A percentile compares a stretch with the other conserved stretches of the same genome.
Evolutionary conservation across 768 basidiomycete species (phyloP).

Genomic region (Mycena rosella): DNA sequence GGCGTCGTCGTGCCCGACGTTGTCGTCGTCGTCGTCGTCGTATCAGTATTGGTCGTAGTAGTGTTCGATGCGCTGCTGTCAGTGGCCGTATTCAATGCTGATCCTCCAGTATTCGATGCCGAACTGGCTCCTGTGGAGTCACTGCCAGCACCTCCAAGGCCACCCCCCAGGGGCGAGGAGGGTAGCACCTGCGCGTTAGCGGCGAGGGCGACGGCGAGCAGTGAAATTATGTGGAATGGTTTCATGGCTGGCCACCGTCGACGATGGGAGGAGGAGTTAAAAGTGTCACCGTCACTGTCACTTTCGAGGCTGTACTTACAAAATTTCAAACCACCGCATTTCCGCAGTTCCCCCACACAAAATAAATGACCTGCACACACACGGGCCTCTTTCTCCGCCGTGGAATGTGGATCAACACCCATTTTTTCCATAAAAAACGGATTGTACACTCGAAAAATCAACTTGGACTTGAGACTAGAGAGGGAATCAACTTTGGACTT

Average conservation of each 20-base stretch:
- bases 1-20: slow-evolving; percentile 30
- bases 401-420: too few species aligned
- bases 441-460: too few species aligned
- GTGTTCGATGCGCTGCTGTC: neutral
- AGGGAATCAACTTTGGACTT: too few species aligned
- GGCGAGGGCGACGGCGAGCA: slow-evolving; percentile 21
- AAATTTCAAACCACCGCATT: slow-evolving; percentile 13
- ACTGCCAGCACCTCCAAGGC: neutral
- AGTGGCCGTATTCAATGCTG: slow-evolving; percentile 28
- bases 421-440: too few species aligned
- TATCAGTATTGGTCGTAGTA: slow-evolving; percentile 24
- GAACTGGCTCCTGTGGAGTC: neutral
- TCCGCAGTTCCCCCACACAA: too few species aligned
- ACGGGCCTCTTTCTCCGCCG: too few species aligned
- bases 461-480: too few species aligned
- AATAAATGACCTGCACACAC: too few species aligned
- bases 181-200: slow-evolving; percentile 15
- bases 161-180: too few species aligned
- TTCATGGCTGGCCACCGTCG: slow-evolving; percentile 7
- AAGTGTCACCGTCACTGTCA: neutral
- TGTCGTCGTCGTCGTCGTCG: slow-evolving; percentile 18
- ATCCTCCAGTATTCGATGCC: neutral
- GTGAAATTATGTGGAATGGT: neutral
- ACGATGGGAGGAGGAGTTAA: neutral
- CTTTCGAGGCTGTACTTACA: slow-evolving; percentile 2